phyloP scores from a whole-genome alignment of 2,329 filamentous ascomycete species.

The Penicillium sp. region DNA sequence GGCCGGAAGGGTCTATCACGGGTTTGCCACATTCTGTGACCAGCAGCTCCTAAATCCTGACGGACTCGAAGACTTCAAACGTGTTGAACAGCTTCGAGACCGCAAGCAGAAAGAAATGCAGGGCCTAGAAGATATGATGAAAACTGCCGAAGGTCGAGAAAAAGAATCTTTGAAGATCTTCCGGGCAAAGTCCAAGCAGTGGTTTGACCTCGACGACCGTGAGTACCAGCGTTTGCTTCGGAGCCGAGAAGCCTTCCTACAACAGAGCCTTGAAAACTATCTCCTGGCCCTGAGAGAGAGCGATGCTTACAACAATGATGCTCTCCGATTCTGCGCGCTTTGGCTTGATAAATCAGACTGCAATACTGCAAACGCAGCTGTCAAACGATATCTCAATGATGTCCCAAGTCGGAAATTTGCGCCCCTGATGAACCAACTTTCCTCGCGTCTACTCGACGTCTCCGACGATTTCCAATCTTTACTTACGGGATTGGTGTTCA shows the following conservation, averaged over 20 bases:
- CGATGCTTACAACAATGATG: conserved; percentile 84
- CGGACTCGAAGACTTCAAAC: conserved; percentile 76
- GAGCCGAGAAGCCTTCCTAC: conserved; percentile 78
- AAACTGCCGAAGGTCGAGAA: conserved; percentile 49
- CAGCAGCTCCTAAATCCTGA: conserved; percentile 87
- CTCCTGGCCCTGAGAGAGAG: conserved; percentile 79
- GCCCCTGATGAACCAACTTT: conserved; percentile 89
- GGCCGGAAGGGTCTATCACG: conserved; percentile 85
- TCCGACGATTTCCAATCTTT: conserved; percentile 70
- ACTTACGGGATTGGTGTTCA: conserved; percentile 69
- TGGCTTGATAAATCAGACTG: conserved; percentile 89
- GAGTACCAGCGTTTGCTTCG: conserved; percentile 78
- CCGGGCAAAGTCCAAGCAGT: conserved; percentile 72
- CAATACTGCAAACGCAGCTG: conserved; percentile 72
- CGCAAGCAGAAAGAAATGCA: conserved; percentile 77
- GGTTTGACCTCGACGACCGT: conserved; percentile 84
- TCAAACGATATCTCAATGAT: conserved; percentile 64
- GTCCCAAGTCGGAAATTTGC: conserved; percentile 94
- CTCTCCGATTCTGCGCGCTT: conserved; percentile 85
- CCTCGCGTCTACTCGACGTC: conserved; percentile 79
- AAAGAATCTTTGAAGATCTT: conserved; percentile 60
- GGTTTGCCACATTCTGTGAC: conserved; percentile 94
- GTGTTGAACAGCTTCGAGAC: conserved; percentile 74
- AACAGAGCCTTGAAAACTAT: conserved; percentile 89
- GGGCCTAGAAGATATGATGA: conserved; percentile 64